Base-by-base conservation (phyloP, 768 basidiomycete species). In the Auricularia cornea region DNA sequence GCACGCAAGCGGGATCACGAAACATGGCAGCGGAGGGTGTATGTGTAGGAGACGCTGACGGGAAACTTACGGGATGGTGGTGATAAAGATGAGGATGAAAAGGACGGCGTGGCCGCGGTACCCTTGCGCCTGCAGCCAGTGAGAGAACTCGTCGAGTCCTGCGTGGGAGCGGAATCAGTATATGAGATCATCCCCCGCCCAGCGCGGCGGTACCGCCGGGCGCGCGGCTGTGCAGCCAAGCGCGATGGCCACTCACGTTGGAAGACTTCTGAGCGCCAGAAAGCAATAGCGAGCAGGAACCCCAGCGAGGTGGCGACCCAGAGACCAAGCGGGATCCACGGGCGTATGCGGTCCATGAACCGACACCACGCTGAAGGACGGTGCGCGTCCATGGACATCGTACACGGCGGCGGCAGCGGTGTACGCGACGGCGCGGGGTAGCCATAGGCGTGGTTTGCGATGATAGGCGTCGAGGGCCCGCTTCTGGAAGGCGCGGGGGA, bases 191-290 rank as follows among this genome's bases (percentile, higher is more conserved):
- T 18, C 11, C 51, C 5, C 29, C 20, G 16, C 44, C 12, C 28
- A 32, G 30, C 35, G 30, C 59, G 57, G 29, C 63, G 48, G 65
- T 51, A 11, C 40, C 63, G 59, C 57, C 62, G 18, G 64, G 41
- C 29, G 59, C 44, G 59, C 51, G 20, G 48, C 44, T 59, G 62
- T 68, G 65, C 57, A 60, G 23, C 41, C 40, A 38, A 38, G 32
- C 33, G 61, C 52, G 54, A 59, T 5, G 59, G 52, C n/a, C 30
- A 79, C 89, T 72, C 69, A 93, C 94, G 84, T 68, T 82, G 74
- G 74, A 97, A 95, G 48, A 96, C 80, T 71, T 96, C 84, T 26
- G 82, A 81, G 74, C 86, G 87, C 83, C 89, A 95, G 67, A 92
- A 84, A 35, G 86, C 88, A 70, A 94, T 85, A n/a, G 89, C 90